Percentiles rank a stretch among this genome's conserved stretches.
Evolutionary conservation across 306 rosid genomes (phyloP).

Genomic region (Quercus dentata): DNA sequence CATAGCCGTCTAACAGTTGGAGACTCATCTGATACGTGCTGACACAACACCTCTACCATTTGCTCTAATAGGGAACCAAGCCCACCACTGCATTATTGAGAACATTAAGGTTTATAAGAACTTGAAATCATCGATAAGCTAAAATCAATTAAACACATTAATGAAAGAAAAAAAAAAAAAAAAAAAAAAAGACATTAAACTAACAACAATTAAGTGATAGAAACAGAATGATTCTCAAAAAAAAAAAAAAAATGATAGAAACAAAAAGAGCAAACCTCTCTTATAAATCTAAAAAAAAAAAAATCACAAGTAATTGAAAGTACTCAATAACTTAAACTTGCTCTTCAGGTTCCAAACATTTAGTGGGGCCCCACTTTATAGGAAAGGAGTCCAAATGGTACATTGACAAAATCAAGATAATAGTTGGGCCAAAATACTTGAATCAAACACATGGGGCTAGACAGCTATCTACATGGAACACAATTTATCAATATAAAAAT

Average conservation of each 20-base stretch:
- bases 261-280: background rate
- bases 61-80: slow-evolving; percentile 78
- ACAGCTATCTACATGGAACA: background rate
- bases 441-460: background rate
- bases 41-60: slow-evolving; percentile 85
- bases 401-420: background rate
- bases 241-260: too few species aligned
- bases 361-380: background rate
- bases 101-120: slow-evolving; percentile 24
- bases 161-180: background rate
- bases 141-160: background rate
- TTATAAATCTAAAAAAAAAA: background rate
- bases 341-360: background rate
- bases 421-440: background rate
- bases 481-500: background rate
- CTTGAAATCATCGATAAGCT: slow-evolving; percentile 6
- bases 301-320: background rate
- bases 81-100: slow-evolving; percentile 56
- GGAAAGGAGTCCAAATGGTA: background rate
- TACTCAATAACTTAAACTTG: background rate
- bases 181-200: background rate
- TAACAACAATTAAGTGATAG: slow-evolving; percentile 4
- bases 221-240: background rate
- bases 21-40: slow-evolving; percentile 84
- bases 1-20: slow-evolving; percentile 89